Conservation (phyloP, 495 filamentous ascomycete species). For the Penicillium canariense region DNA sequence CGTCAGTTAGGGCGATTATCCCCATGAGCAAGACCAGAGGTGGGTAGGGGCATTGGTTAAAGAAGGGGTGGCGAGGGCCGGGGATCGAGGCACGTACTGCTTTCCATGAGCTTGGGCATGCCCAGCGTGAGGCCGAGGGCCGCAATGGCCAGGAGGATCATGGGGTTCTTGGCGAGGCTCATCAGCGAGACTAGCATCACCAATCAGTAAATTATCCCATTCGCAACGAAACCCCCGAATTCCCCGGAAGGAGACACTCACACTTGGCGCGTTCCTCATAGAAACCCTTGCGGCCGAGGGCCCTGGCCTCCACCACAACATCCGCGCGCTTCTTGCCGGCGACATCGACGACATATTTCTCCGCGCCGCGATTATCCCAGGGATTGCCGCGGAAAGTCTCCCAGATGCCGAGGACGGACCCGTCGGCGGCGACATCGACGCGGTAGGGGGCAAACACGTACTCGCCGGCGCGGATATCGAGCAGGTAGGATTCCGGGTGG, state of each 20-base stretch:
- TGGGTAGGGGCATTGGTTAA: background rate
- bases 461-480: slow-evolving; percentile 70
- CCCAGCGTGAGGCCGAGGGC: slow-evolving; percentile 79
- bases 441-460: slow-evolving; percentile 72
- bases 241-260: slow-evolving; percentile 42
- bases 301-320: slow-evolving; percentile 58
- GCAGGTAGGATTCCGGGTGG: slow-evolving; percentile 64
- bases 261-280: slow-evolving; percentile 70
- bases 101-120: slow-evolving; percentile 92
- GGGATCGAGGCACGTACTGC: slow-evolving; percentile 62
- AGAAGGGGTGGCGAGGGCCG: background rate
- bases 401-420: slow-evolving; percentile 59
- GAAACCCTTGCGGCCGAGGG: slow-evolving; percentile 63
- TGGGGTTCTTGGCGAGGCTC: slow-evolving; percentile 82
- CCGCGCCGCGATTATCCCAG: slow-evolving; percentile 77
- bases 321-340: slow-evolving; percentile 15
- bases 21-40: too few species aligned
- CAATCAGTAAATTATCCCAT: background rate
- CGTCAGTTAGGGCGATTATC: too few species aligned
- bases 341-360: slow-evolving; percentile 39
- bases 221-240: background rate
- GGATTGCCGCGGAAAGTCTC: slow-evolving; percentile 86
- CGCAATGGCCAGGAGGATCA: slow-evolving; percentile 86
- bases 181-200: slow-evolving; percentile 52
- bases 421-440: slow-evolving; percentile 62